phyloP scores from a whole-genome alignment of 139 green algal genomes.

The Deuterostichococcus epilithicus region DNA sequence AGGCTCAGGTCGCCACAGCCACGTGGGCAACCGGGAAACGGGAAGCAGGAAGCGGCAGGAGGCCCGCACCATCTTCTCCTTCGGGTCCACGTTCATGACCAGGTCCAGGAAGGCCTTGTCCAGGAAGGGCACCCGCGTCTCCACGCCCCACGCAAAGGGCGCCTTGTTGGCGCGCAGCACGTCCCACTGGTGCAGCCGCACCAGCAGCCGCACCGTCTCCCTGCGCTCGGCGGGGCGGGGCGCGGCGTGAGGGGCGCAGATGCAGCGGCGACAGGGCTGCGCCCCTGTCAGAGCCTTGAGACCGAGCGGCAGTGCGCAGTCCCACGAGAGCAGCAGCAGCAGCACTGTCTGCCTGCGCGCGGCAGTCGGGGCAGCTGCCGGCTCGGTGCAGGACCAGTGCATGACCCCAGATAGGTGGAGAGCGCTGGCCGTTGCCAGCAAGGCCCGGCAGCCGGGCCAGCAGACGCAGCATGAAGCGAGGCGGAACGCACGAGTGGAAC shows the following conservation, averaged over 20 bases:
- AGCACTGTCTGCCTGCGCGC: no score
- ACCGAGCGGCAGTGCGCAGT: no score
- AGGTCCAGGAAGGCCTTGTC: conserved; percentile 86
- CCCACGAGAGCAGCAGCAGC: no score
- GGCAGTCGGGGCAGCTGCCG: no score
- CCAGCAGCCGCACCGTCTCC: conserved; percentile 87
- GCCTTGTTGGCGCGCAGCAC: conserved; percentile 96
- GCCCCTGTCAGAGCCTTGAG: no score
- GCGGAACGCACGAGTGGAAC: conserved; percentile 32
- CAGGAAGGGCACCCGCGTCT: conserved; percentile 94
- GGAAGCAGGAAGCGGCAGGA: neutral
- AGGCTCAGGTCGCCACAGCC: no score
- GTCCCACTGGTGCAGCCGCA: conserved; percentile 87
- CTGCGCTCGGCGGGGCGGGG: neutral
- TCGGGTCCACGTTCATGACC: conserved; percentile 86
- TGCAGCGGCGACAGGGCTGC: no score
- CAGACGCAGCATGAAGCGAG: conserved; percentile 79
- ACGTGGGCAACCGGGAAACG: no score
- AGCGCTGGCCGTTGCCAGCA: no score
- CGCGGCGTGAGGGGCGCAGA: neutral
- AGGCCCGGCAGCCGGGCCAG: conserved; percentile 82
- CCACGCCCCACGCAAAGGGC: conserved; percentile 90
- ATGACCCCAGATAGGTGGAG: neutral
- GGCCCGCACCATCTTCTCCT: conserved; percentile 73
- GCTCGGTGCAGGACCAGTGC: no score